phyloP scores from a whole-genome alignment of 2,329 filamentous ascomycete genomes.

The Didymosphaeria variabile region DNA sequence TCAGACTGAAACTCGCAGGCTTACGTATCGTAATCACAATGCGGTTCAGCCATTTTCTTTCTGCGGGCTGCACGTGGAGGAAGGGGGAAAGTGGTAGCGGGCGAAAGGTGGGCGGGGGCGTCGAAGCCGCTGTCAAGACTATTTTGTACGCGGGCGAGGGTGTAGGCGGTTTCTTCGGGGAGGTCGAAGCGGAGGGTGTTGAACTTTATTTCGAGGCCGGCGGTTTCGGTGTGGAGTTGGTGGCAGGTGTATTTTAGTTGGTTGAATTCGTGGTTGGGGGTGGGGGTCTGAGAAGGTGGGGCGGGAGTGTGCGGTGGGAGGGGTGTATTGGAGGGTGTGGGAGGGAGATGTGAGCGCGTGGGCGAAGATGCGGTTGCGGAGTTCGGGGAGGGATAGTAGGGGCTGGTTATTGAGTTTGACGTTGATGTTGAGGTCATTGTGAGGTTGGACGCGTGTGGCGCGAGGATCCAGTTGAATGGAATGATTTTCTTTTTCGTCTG shows the following conservation, averaged over 20 bases:
- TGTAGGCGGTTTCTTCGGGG: slow-evolving; percentile 4
- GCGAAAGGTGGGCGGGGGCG: background rate
- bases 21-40: slow-evolving; percentile 1
- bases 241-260: slow-evolving; percentile 15
- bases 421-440: background rate
- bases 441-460: background rate
- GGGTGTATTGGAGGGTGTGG: background rate
- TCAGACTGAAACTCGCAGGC: slow-evolving; percentile 3
- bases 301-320: background rate
- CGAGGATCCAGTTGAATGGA: background rate
- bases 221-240: slow-evolving; percentile 11
- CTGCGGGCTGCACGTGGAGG: background rate
- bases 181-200: slow-evolving; percentile 10
- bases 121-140: background rate
- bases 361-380: slow-evolving; percentile 9
- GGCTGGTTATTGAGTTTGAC: background rate
- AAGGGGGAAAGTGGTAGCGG: background rate
- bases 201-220: slow-evolving; percentile 10
- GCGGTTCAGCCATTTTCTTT: background rate
- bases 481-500: background rate
- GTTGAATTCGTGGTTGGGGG: slow-evolving; percentile 7
- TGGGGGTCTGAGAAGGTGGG: slow-evolving; percentile 3
- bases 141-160: slow-evolving; percentile 8
- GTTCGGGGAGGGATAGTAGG: slow-evolving; percentile 2
- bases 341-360: slow-evolving; percentile 3